Evolutionary conservation across 176 grass and related monocot genomes (phyloP).

Genomic region (Luzula sylvatica): DNA sequence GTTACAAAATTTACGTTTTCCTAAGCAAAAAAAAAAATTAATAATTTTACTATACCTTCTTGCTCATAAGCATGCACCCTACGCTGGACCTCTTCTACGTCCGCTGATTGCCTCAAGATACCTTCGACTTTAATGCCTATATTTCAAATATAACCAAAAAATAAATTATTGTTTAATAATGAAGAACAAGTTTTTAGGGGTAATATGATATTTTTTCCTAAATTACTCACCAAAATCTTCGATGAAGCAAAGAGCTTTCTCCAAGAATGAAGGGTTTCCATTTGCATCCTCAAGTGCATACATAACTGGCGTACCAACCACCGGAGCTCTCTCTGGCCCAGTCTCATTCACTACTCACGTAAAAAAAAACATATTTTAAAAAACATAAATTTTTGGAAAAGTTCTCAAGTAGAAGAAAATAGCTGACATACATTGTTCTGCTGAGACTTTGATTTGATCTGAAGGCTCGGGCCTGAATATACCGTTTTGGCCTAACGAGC

Average conservation of each 20-base stretch:
- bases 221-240: constrained; percentile 68
- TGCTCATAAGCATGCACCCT: constrained; percentile 90
- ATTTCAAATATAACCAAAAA: constrained; percentile 12
- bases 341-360: constrained; percentile 43
- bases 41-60: constrained; percentile 49
- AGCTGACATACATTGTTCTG: constrained; percentile 39
- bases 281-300: constrained; percentile 74
- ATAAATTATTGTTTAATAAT: neutral
- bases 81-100: constrained; percentile 97
- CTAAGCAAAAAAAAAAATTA: neutral
- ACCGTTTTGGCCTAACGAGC: constrained; percentile 61
- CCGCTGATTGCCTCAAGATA: constrained; percentile 91
- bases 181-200: neutral
- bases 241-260: constrained; percentile 90
- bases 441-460: constrained; percentile 43
- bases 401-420: neutral
- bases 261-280: constrained; percentile 84
- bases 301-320: constrained; percentile 55
- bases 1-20: neutral
- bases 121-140: constrained; percentile 95
- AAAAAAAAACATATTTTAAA: too few relatives aligned
- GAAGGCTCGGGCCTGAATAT: constrained; percentile 52
- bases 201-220: neutral
- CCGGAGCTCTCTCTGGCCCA: constrained; percentile 21
- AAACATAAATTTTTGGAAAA: neutral